phyloP scores from a whole-genome alignment of 495 filamentous ascomycete species.

The Aspergillus affinis region DNA sequence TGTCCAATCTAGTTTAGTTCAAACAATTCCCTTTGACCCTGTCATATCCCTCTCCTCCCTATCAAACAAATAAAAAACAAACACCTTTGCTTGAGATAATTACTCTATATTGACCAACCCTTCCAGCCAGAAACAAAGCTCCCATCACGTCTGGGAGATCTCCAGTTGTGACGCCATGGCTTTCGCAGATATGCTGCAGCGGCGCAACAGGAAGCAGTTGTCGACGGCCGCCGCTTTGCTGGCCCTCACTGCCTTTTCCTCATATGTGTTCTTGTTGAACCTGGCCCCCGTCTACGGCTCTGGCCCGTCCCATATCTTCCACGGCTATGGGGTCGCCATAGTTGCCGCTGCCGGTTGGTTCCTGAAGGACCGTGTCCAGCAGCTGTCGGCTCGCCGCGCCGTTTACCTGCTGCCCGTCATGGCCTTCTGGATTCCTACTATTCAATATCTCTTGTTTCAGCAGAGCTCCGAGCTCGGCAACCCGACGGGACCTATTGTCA shows the following conservation, averaged over 20 bases:
- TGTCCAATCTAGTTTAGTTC: neutral
- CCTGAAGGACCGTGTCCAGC: conserved; percentile 50
- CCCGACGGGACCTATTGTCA: conserved; percentile 69
- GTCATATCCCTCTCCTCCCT: neutral
- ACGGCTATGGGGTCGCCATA: conserved; percentile 61
- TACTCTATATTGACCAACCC: neutral
- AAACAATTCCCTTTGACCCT: conserved; percentile 5
- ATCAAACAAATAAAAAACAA: neutral
- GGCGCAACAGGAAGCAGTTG: conserved; percentile 31
- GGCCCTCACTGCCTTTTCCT: conserved; percentile 67
- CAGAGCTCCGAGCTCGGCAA: conserved; percentile 65
- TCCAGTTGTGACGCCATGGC: conserved; percentile 19
- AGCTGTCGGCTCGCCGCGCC: conserved; percentile 38
- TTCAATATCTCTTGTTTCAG: conserved; percentile 67
- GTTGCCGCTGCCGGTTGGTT: conserved; percentile 65
- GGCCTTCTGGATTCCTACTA: conserved; percentile 68
- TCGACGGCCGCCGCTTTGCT: conserved; percentile 50
- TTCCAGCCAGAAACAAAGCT: neutral
- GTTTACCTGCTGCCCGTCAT: conserved; percentile 60
- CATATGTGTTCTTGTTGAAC: conserved; percentile 69
- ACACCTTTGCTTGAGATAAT: neutral
- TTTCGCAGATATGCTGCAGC: conserved; percentile 27
- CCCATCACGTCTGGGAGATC: neutral
- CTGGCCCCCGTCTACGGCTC: conserved; percentile 86
- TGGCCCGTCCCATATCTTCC: conserved; percentile 70